These are phyloP conservation scores for Trichoderma atroviride DNA, from an alignment of 2,329 filamentous ascomycete genomes.

Conservation along the genomic window DNA sequence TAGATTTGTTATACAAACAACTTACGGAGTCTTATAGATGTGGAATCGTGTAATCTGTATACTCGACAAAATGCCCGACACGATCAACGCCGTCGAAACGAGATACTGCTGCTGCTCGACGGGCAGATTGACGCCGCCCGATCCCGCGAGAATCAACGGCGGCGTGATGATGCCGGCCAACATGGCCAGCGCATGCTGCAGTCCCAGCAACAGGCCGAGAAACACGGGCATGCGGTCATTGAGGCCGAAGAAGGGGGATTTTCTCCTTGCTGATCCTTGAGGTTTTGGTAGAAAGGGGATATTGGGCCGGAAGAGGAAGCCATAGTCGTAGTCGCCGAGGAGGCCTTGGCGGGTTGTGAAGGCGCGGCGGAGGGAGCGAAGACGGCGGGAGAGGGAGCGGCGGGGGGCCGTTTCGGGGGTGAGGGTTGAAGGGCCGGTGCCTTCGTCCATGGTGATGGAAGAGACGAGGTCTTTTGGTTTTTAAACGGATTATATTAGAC, in stretches of 20 bases:
- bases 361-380: conserved; percentile 39
- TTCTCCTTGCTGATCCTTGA: conserved; percentile 25
- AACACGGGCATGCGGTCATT: conserved; percentile 77
- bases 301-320: conserved; percentile 78
- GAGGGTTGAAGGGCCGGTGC: conserved; percentile 56
- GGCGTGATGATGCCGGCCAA: conserved; percentile 75
- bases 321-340: conserved; percentile 87
- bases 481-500: neutral
- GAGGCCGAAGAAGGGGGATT: conserved; percentile 83
- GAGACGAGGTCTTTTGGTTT: neutral
- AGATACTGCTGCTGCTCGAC: conserved; percentile 70
- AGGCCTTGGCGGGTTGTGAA: conserved; percentile 70
- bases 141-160: conserved; percentile 69
- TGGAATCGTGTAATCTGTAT: conserved; percentile 79
- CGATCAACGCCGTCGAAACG: conserved; percentile 76
- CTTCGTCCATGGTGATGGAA: conserved; percentile 54
- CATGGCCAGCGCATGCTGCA: conserved; percentile 82
- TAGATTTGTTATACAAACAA: neutral
- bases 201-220: conserved; percentile 71
- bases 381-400: conserved; percentile 34
- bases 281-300: conserved; percentile 75
- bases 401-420: conserved; percentile 44
- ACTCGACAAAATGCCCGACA: conserved; percentile 72
- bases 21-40: conserved; percentile 65
- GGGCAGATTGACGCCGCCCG: conserved; percentile 65